Conservation (phyloP, 257 asterid species). For the Scutellaria galericulata region DNA sequence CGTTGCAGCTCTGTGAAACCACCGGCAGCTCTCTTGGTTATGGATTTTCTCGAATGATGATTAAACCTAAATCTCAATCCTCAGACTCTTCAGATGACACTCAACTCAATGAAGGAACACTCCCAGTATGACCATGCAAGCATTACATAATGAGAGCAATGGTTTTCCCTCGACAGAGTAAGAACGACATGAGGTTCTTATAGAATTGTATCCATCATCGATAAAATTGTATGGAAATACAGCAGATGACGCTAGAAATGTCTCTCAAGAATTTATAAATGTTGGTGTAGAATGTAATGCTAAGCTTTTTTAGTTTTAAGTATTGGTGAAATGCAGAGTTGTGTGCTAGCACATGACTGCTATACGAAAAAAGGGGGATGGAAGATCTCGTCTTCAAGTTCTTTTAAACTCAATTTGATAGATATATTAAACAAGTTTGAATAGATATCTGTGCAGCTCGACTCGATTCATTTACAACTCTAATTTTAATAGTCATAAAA, state of each 20-base stretch:
- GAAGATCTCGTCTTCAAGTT: no score
- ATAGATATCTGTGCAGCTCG: no score
- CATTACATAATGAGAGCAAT: neutral
- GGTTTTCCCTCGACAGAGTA: neutral
- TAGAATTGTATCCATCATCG: slow-evolving; percentile 32
- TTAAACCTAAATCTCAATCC: slow-evolving; percentile 62
- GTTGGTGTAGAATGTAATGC: slow-evolving; percentile 32
- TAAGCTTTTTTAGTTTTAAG: no score
- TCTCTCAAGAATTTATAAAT: slow-evolving; percentile 26
- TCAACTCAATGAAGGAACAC: slow-evolving; percentile 69
- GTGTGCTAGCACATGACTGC: no score
- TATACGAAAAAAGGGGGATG: no score
- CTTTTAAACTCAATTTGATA: no score
- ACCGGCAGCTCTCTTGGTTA: slow-evolving; percentile 97
- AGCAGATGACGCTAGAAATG: slow-evolving; percentile 25
- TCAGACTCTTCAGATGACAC: slow-evolving; percentile 71
- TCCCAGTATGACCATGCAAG: slow-evolving; percentile 51
- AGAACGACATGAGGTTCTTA: slow-evolving; percentile 10
- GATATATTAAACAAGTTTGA: no score
- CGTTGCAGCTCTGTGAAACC: slow-evolving; percentile 72
- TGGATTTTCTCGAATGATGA: slow-evolving; percentile 70
- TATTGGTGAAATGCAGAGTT: no score
- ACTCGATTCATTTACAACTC: no score
- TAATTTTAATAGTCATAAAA: no score
- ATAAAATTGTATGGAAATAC: slow-evolving; percentile 50